Evolutionary conservation across 345 rosid genomes (phyloP).

Genomic region (Eucalyptus decipiens): DNA sequence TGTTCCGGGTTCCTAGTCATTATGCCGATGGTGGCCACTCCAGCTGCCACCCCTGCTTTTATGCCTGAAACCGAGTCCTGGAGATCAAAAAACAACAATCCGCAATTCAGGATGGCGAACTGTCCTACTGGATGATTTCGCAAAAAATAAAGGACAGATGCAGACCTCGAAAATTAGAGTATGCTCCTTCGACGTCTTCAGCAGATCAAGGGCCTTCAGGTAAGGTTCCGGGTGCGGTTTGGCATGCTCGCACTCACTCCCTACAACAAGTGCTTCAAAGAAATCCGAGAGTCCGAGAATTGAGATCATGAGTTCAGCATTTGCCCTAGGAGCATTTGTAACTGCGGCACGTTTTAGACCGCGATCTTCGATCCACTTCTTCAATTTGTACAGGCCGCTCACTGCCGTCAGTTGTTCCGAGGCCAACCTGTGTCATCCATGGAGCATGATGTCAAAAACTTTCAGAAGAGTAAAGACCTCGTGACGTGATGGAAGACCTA

Average conservation of each 20-base stretch:
- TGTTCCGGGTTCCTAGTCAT: slow-evolving; percentile 70
- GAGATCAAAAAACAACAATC: neutral
- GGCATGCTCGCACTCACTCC: slow-evolving; percentile 69
- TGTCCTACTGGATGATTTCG: neutral
- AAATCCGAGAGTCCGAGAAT: slow-evolving; percentile 74
- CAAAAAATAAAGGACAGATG: neutral
- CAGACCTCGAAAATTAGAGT: slow-evolving; percentile 65
- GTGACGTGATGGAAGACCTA: neutral
- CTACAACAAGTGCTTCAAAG: slow-evolving; percentile 60
- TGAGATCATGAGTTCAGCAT: slow-evolving; percentile 83
- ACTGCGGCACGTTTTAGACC: slow-evolving; percentile 93
- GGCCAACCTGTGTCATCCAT: slow-evolving; percentile 42
- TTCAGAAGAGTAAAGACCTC: neutral
- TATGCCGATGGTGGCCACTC: slow-evolving; percentile 76
- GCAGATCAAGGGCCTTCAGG: slow-evolving; percentile 70
- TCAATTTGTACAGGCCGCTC: slow-evolving; percentile 56
- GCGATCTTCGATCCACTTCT: slow-evolving; percentile 77
- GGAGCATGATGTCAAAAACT: neutral
- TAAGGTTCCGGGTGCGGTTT: slow-evolving; percentile 91
- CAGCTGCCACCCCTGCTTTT: slow-evolving; percentile 94
- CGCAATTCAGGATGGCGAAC: neutral
- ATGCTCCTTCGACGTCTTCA: slow-evolving; percentile 78
- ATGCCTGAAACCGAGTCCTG: slow-evolving; percentile 91
- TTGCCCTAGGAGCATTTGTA: slow-evolving; percentile 78
- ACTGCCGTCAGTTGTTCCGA: slow-evolving; percentile 47